Evolutionary conservation across 2,329 filamentous ascomycete species (phyloP).

Genomic region (Colletotrichum paranaense): DNA sequence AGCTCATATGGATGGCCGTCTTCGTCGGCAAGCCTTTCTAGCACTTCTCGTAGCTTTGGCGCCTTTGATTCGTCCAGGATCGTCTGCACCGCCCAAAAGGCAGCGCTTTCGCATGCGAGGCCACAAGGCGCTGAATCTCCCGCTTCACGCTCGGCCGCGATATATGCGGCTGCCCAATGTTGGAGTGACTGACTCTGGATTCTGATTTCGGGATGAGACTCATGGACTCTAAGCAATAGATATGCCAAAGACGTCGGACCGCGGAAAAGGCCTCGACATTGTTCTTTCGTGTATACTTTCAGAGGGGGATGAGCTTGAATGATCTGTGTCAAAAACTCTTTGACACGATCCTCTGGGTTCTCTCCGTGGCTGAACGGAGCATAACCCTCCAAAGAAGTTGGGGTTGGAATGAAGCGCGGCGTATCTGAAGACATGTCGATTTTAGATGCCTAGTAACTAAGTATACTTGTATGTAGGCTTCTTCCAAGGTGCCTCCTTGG

Average conservation of each 20-base stretch:
- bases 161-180: constrained; percentile 61
- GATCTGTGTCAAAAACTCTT: constrained; percentile 36
- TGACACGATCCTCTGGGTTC: not conserved
- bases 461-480: not conserved
- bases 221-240: constrained; percentile 62
- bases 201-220: constrained; percentile 53
- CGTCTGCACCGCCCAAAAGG: constrained; percentile 57
- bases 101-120: constrained; percentile 58
- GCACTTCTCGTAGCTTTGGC: constrained; percentile 44
- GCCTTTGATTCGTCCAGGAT: constrained; percentile 51
- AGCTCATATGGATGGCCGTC: constrained; percentile 68
- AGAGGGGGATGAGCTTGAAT: constrained; percentile 49
- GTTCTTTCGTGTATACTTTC: constrained; percentile 44
- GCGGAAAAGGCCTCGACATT: constrained; percentile 59
- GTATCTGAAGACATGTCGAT: not conserved
- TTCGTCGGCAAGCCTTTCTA: not conserved
- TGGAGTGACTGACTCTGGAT: constrained; percentile 53
- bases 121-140: constrained; percentile 61
- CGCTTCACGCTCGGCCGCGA: constrained; percentile 48
- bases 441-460: not conserved
- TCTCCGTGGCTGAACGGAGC: not conserved
- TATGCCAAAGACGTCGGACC: constrained; percentile 67
- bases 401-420: constrained; percentile 1
- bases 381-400: rapidly evolving
- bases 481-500: not conserved